Base-by-base conservation (phyloP, 345 rosid genomes). In the Populus deltoides region DNA sequence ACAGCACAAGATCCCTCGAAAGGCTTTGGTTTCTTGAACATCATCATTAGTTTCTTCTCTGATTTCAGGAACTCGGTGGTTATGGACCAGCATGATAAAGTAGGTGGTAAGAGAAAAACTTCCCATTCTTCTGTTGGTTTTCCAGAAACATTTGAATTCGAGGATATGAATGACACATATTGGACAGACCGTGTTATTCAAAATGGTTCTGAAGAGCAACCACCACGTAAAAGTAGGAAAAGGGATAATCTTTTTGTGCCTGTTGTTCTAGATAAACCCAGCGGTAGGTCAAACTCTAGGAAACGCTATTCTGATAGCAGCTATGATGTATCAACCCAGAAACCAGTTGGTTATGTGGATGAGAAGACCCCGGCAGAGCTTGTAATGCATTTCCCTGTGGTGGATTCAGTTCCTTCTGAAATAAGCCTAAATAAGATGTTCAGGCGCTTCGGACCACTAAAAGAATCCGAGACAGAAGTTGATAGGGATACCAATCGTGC, bases 121-220 rank as follows among this genome's bases (percentile, higher is more conserved):
- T 84, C 88, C 59, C 85, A 74, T 76, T 69, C 83, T n/a, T 66
- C 73, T 27, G 78, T 71, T 74, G 91, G 87, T 72, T 82, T 84
- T 75, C 83, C 97, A 2, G 94, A 88, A 85, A 88, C 98, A 77
- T 95, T 92, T 79, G 97, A 93, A 83, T 95, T 93, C 80, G 99
- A 92, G 84, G 98, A 95, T 82, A 88, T 87, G 94, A 91, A 83
- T 57, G 99, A 95, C 80, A 92, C 98, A 73, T 95, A 92, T 70
- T 95, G 99, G 99, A 95, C 96, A 53, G 94, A 93, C 87, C 88
- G 92, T 77, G 86, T 93, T 74, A 88, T 95, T 51, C 90, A 91
- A 79, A 93, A 95, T 85, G 97, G 97, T 61, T 88, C 90, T n/a
- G 97, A 90, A 80, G 98, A 91, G 91, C 93, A 90, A 61, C 90